phyloP scores from a whole-genome alignment of 768 basidiomycete genomes.

The Boletus barrowsii region DNA sequence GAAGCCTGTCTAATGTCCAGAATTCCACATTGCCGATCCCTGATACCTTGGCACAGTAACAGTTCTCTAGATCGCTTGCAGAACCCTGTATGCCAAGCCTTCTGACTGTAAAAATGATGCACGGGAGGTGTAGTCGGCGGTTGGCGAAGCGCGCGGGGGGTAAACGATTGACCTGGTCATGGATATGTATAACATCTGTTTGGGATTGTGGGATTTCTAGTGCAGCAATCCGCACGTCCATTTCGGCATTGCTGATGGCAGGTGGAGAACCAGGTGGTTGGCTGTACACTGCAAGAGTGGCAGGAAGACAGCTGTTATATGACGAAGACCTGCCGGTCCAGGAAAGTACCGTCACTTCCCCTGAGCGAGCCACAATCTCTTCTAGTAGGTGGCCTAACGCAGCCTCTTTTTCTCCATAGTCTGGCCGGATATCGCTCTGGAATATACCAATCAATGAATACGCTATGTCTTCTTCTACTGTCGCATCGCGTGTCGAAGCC shows the following conservation, averaged over 20 bases:
- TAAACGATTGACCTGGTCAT: not conserved
- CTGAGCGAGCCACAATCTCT: constrained; percentile 7
- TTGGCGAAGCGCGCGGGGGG: not conserved
- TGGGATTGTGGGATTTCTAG: not conserved
- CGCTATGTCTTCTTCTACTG: constrained; percentile 5
- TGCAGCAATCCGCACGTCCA: not conserved
- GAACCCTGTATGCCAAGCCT: not conserved
- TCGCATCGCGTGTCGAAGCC: constrained; percentile 9
- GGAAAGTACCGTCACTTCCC: constrained; percentile 6
- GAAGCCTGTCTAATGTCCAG: not conserved
- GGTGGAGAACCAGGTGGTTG: not conserved
- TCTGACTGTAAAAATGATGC: not conserved
- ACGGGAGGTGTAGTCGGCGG: constrained; percentile 1
- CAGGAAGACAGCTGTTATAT: constrained; percentile 16
- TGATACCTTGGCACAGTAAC: not conserved
- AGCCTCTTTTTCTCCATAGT: constrained; percentile 5
- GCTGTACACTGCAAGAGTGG: not conserved
- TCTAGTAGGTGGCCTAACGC: constrained; percentile 13
- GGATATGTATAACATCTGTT: not conserved
- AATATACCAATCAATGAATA: constrained; percentile 12
- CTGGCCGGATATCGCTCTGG: constrained; percentile 4
- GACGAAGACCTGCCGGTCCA: constrained; percentile 8
- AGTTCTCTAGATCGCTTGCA: not conserved
- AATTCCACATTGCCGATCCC: not conserved
- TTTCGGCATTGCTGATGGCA: not conserved